A percentile compares a stretch with the other conserved stretches of the same genome.
Evolutionary conservation across 371 early-diverging fungal species (phyloP).

Genomic region (Coemansia sp.): DNA sequence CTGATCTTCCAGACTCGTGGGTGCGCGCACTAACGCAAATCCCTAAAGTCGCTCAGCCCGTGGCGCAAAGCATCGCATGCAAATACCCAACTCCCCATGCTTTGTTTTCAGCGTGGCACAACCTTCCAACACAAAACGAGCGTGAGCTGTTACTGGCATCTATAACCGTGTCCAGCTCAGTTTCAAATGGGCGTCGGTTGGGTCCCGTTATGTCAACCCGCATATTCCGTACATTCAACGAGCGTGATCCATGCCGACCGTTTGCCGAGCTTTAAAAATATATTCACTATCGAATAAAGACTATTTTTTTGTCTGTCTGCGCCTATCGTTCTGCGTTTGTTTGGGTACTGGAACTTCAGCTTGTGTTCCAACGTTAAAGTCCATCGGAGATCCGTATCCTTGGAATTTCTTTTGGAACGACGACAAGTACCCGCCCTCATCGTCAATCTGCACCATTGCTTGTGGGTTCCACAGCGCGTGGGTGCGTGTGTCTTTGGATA

Average conservation of each 20-base stretch:
- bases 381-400: not conserved
- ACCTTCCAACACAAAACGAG: not conserved
- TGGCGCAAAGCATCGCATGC: slow-evolving; percentile 31
- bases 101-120: slow-evolving; percentile 34
- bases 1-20: slow-evolving; percentile 39
- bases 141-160: slow-evolving; percentile 25
- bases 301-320: too few relatives aligned
- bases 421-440: slow-evolving; percentile 52
- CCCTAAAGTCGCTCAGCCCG: slow-evolving; percentile 36
- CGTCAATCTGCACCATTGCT: slow-evolving; percentile 32
- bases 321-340: too few relatives aligned
- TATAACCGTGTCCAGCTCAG: slow-evolving; percentile 13
- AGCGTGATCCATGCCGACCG: slow-evolving; percentile 16
- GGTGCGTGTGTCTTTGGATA: slow-evolving; percentile 89
- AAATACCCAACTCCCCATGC: slow-evolving; percentile 32
- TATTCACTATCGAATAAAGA: not conserved
- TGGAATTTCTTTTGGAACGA: slow-evolving; percentile 51
- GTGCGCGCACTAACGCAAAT: slow-evolving; percentile 35
- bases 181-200: slow-evolving; percentile 20
- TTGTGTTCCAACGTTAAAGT: not conserved
- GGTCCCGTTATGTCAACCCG: slow-evolving; percentile 31
- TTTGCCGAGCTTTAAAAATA: not conserved
- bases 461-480: slow-evolving; percentile 91
- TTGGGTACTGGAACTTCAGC: not conserved
- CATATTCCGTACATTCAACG: slow-evolving; percentile 29